Evolutionary conservation across 352 stramenopile species (phyloP), one percentile per base, ranked within the genome.

Genomic region (Globisporangium ultimum): DNA sequence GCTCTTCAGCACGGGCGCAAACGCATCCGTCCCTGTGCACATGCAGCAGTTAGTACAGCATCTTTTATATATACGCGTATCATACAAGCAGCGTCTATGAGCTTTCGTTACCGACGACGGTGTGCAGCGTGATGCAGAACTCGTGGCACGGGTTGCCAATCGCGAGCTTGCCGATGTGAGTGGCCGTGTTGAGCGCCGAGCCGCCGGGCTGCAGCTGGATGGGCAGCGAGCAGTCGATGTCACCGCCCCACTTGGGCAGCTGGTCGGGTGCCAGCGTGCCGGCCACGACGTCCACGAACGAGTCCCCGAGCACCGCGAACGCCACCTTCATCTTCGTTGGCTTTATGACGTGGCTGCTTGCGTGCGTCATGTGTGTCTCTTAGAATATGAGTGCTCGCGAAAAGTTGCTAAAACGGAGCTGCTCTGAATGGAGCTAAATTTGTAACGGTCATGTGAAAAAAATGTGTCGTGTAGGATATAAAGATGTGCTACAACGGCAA

Each of bases 171-270:
- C 78, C 78, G 46, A 93, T 64, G 53, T 93, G 82, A 48, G 84
- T 92, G 7, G 84, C 84, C 20, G 86, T 95, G 71, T 95, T 95
- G 59, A 91, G 72, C 43, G 84, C 84, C 52, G 84, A 93, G 58
- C 86, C 86, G 20, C 86, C 84, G 0, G 86, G 82, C 61, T 92
- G 85, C 59, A 93, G 67, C 61, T 89, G 60, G 48, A 93, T 93
- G 10, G 79, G 73, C 13, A 60, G 73, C 43, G 64, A 72, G 67
- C 80, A 87, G 60, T 91, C 84, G 20, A 87, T 74, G 61, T 93
- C 86, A 12, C 80, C 72, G 21, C 86, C 86, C 86, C 83, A 95
- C 45, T 78, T 82, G 43, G 86, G 86, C 45, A 95, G 63, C 69
- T 87, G 76, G 11, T 83, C 71, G 0, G 70, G 78, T 24, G 69